phyloP scores from a whole-genome alignment of 495 filamentous ascomycete species.

The Tetracladium setigerum region DNA sequence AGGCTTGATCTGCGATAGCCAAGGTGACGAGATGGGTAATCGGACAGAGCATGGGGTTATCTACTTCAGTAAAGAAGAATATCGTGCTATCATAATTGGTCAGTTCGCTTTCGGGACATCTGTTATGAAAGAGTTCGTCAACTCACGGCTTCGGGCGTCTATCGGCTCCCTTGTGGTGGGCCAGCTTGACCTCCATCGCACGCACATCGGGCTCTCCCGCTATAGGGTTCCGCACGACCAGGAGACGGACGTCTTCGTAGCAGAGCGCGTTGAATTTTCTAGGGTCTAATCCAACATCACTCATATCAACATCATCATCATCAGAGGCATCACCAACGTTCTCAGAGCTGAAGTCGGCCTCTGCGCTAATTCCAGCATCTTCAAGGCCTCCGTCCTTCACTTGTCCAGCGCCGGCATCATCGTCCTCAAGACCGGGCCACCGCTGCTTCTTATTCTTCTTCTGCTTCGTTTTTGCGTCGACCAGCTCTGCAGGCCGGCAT shows the following conservation, averaged over 20 bases:
- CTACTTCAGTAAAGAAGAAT: constrained; percentile 20
- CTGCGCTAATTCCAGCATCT: constrained; percentile 1
- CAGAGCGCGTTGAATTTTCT: constrained; percentile 19
- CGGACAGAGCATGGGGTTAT: constrained; percentile 16
- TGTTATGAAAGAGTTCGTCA: neutral
- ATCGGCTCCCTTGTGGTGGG: constrained; percentile 21
- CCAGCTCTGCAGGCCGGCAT: constrained; percentile 14
- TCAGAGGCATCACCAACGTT: neutral
- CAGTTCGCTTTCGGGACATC: neutral
- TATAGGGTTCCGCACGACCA: constrained; percentile 4
- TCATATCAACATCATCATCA: constrained; percentile 6
- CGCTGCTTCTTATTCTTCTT: neutral
- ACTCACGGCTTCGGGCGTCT: constrained; percentile 23
- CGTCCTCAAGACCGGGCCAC: constrained; percentile 1
- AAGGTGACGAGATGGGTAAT: constrained; percentile 15
- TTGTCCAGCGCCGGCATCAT: constrained; percentile 3
- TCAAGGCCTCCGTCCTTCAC: constrained; percentile 2
- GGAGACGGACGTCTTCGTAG: constrained; percentile 21
- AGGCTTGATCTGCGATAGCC: constrained; percentile 17
- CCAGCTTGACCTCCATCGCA: constrained; percentile 21
- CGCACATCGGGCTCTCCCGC: constrained; percentile 9
- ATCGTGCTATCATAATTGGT: constrained; percentile 10
- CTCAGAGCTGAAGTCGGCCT: constrained; percentile 4
- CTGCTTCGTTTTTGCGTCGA: constrained; percentile 10
- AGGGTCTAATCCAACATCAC: neutral